phyloP scores from a whole-genome alignment of 2,329 filamentous ascomycete species.

The Pseudodiploospora longispora region DNA sequence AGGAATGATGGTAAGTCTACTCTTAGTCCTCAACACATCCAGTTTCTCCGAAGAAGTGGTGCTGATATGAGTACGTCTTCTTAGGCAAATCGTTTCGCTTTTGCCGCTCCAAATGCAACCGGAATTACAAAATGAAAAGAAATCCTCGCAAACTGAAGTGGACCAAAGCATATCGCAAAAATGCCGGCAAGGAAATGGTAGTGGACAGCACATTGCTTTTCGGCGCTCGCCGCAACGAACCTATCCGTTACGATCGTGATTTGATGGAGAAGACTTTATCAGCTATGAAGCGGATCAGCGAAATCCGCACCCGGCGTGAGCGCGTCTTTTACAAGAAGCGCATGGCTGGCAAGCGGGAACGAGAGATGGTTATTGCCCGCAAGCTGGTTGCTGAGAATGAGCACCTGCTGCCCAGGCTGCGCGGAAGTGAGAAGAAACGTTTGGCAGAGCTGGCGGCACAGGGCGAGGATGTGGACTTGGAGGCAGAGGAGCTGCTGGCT shows the following conservation, averaged over 20 bases:
- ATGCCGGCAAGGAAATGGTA: slow-evolving; percentile 75
- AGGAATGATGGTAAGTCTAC: slow-evolving; percentile 35
- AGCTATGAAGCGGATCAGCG: slow-evolving; percentile 83
- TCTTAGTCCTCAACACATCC: neutral
- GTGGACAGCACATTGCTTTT: slow-evolving; percentile 93
- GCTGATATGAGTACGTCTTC: neutral
- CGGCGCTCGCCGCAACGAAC: slow-evolving; percentile 85
- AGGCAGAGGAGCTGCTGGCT: slow-evolving; percentile 24
- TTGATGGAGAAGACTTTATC: slow-evolving; percentile 79
- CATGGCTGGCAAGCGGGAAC: slow-evolving; percentile 83
- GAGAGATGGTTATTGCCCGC: slow-evolving; percentile 69
- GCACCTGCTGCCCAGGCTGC: slow-evolving; percentile 75
- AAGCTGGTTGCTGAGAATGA: slow-evolving; percentile 88
- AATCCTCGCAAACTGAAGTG: slow-evolving; percentile 95
- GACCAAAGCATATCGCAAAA: slow-evolving; percentile 86
- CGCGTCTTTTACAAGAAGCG: slow-evolving; percentile 88
- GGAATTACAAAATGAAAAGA: slow-evolving; percentile 93
- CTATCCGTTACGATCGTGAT: slow-evolving; percentile 91
- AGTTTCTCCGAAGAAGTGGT: neutral
- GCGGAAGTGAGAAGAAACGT: slow-evolving; percentile 52
- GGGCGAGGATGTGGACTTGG: slow-evolving; percentile 39
- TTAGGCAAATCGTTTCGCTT: slow-evolving; percentile 46
- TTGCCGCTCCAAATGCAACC: slow-evolving; percentile 53
- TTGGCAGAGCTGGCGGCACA: slow-evolving; percentile 48
- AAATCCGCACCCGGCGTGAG: slow-evolving; percentile 78